Percentiles rank a stretch among this genome's conserved stretches.
These are phyloP conservation scores for Termitomyces titanicus DNA, from an alignment of 768 basidiomycete species.

Conservation along the genomic window DNA sequence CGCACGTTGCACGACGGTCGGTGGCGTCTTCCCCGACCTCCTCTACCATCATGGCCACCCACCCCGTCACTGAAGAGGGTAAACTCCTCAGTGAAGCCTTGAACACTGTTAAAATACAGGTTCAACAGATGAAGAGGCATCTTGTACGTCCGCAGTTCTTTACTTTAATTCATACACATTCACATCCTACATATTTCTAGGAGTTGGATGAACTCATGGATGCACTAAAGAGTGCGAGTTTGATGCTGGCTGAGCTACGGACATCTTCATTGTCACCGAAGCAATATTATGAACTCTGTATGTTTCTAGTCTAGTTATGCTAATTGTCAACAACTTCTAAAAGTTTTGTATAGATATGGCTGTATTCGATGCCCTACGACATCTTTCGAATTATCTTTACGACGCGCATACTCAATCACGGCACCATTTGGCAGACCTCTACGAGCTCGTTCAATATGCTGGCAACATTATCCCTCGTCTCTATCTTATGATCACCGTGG, in stretches of 20 bases:
- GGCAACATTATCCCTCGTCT: slow-evolving; percentile 93
- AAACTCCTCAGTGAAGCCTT: slow-evolving; percentile 83
- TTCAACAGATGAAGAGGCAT: slow-evolving; percentile 93
- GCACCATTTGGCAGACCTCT: slow-evolving; percentile 97
- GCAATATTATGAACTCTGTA: slow-evolving; percentile 98
- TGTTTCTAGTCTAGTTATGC: slow-evolving; percentile 20
- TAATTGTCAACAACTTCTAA: slow-evolving; percentile 1
- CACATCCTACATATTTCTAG: slow-evolving; percentile 34
- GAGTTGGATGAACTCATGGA: slow-evolving; percentile 98
- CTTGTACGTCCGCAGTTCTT: slow-evolving; percentile 50
- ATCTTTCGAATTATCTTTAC: slow-evolving; percentile 94
- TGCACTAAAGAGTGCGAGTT: slow-evolving; percentile 92
- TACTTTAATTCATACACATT: not conserved
- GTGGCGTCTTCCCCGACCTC: slow-evolving; percentile 4
- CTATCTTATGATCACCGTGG: slow-evolving; percentile 99
- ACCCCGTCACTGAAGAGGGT: slow-evolving; percentile 65
- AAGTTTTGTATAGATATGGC: slow-evolving; percentile 76
- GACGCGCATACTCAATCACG: slow-evolving; percentile 90
- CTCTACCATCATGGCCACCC: slow-evolving; percentile 19
- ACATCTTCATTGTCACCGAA: slow-evolving; percentile 93
- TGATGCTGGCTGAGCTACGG: slow-evolving; percentile 95
- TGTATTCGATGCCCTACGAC: slow-evolving; percentile 93
- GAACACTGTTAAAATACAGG: slow-evolving; percentile 85
- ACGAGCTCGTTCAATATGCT: slow-evolving; percentile 99
- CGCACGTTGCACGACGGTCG: slow-evolving; percentile 7